Conservation (phyloP, 345 rosid species). For the Gossypium herbaceum region DNA sequence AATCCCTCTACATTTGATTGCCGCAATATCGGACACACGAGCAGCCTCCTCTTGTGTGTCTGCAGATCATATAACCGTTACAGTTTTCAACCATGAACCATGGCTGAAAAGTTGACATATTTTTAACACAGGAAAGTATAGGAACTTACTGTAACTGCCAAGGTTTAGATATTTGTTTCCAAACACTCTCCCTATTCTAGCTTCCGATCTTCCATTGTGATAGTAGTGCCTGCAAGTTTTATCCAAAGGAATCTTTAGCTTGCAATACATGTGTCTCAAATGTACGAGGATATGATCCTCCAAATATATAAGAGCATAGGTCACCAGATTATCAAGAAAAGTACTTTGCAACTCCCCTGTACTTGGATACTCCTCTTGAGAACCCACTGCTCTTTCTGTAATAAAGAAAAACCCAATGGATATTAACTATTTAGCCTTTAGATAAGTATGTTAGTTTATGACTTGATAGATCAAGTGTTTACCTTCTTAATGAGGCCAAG, state of each 20-base stretch:
- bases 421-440: not conserved
- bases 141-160: slow-evolving; percentile 57
- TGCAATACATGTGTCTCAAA: too few relatives aligned
- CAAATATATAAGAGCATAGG: not conserved
- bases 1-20: slow-evolving; percentile 47
- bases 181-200: slow-evolving; percentile 64
- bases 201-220: slow-evolving; percentile 75
- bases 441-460: too few relatives aligned
- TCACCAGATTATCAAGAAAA: too few relatives aligned
- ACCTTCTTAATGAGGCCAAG: slow-evolving; percentile 59
- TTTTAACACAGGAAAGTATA: too few relatives aligned
- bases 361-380: slow-evolving; percentile 69
- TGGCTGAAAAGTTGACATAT: too few relatives aligned
- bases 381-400: slow-evolving; percentile 62
- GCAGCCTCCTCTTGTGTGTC: slow-evolving; percentile 57
- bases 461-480: not conserved
- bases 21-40: slow-evolving; percentile 45
- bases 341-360: slow-evolving; percentile 66
- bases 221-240: slow-evolving; percentile 44
- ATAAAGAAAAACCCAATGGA: not conserved
- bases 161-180: slow-evolving; percentile 70
- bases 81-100: too few relatives aligned
- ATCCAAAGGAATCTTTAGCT: not conserved
- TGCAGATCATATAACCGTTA: not conserved
- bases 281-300: not conserved